Evolutionary conservation across 2,329 filamentous ascomycete species (phyloP).

Genomic region (Aspergillus cejpii): DNA sequence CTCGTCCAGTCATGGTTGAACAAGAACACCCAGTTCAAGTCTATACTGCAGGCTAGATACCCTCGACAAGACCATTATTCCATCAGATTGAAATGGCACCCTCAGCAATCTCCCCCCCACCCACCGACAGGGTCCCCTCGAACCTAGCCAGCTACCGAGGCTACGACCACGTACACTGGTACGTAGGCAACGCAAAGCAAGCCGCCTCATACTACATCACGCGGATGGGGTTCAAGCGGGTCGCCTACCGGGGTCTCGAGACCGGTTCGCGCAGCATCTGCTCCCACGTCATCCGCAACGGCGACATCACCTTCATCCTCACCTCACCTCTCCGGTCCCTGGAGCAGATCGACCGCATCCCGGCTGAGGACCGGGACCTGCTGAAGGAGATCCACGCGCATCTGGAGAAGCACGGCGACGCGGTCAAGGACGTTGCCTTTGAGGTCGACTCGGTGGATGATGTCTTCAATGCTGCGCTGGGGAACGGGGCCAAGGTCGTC

Average conservation of each 20-base stretch:
- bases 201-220: conserved; percentile 81
- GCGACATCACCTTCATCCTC: conserved; percentile 40
- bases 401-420: conserved; percentile 82
- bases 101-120: conserved; percentile 26
- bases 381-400: conserved; percentile 73
- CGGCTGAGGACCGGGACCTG: conserved; percentile 54
- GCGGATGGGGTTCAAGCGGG: conserved; percentile 74
- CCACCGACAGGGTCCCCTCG: conserved; percentile 13
- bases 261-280: conserved; percentile 75
- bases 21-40: not conserved
- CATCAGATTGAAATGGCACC: conserved; percentile 25
- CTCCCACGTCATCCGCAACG: conserved; percentile 61
- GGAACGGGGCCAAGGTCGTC: conserved; percentile 38
- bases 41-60: not conserved
- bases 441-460: conserved; percentile 83
- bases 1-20: not conserved
- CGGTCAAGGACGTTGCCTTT: conserved; percentile 90
- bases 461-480: conserved; percentile 68
- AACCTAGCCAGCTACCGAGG: conserved; percentile 54
- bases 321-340: conserved; percentile 50
- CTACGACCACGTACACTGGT: conserved; percentile 93
- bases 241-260: conserved; percentile 83
- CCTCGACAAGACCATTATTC: not conserved
- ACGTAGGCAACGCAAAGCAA: conserved; percentile 94
- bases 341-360: conserved; percentile 54